Percentiles rank a stretch among this genome's conserved stretches.
These are phyloP conservation scores for Talaromyces albobiverticillius DNA, from an alignment of 2,329 filamentous ascomycete species.

Conservation along the genomic window DNA sequence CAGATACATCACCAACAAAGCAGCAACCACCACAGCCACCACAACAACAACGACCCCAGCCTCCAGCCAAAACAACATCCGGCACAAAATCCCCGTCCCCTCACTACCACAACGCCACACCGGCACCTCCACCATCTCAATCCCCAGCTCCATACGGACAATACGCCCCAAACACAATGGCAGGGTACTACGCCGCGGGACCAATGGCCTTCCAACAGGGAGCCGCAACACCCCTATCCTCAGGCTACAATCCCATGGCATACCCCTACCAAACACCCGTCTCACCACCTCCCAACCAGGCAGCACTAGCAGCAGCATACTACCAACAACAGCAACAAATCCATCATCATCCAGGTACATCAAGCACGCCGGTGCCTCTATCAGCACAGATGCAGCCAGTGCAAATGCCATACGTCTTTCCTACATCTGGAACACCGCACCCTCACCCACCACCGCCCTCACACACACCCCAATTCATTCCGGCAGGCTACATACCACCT, in stretches of 20 bases:
- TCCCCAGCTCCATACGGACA: constrained; percentile 36
- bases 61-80: constrained; percentile 37
- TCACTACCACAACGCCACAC: constrained; percentile 29
- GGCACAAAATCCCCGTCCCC: constrained; percentile 30
- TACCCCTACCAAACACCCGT: constrained; percentile 44
- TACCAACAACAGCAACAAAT: constrained; percentile 3
- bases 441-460: constrained; percentile 27
- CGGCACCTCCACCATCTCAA: constrained; percentile 30
- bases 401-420: too few species aligned
- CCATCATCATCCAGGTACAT: constrained; percentile 14
- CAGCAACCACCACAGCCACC: constrained; percentile 31
- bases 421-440: constrained; percentile 25
- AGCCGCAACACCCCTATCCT: constrained; percentile 39
- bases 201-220: constrained; percentile 40
- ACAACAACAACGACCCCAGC: constrained; percentile 26
- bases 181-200: constrained; percentile 27
- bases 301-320: constrained; percentile 30
- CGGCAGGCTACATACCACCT: constrained; percentile 64
- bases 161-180: constrained; percentile 25
- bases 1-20: constrained; percentile 55
- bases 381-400: too few species aligned
- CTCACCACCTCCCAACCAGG: constrained; percentile 42
- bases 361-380: constrained; percentile 9
- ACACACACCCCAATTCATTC: constrained; percentile 48
- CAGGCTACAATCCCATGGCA: constrained; percentile 51